These are phyloP conservation scores for Plasmodium adleri DNA, from an alignment of 169 alveolate species.

Conservation along the genomic window DNA sequence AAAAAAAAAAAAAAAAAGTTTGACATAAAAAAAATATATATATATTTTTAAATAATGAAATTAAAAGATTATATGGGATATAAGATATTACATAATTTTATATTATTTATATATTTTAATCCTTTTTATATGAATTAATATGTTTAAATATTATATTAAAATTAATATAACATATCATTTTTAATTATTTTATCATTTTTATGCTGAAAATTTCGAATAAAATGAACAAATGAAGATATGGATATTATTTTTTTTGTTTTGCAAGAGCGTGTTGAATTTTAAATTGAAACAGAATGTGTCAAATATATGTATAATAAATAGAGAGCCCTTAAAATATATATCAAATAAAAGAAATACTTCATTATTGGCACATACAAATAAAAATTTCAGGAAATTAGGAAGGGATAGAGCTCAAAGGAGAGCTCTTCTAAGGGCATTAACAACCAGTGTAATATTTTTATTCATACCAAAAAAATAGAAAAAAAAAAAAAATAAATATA, in stretches of 20 bases:
- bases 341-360: conserved; percentile 32
- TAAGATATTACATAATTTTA: neutral
- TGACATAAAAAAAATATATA: too few relatives aligned
- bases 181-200: conserved; percentile 3
- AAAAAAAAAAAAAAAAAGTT: too few relatives aligned
- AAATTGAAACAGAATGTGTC: conserved; percentile 28
- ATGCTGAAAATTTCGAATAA: conserved; percentile 3
- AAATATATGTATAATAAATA: conserved; percentile 21
- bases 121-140: neutral
- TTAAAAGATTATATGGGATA: neutral
- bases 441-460: conserved; percentile 76
- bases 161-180: neutral
- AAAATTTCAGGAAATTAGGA: conserved; percentile 78
- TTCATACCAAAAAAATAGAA: neutral
- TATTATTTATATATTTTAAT: too few relatives aligned
- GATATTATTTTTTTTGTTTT: conserved; percentile 39
- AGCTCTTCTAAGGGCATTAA: conserved; percentile 85
- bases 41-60: too few relatives aligned
- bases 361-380: conserved; percentile 62
- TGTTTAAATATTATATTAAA: neutral
- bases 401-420: conserved; percentile 82
- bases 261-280: conserved; percentile 39
- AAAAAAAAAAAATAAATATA: too few relatives aligned
- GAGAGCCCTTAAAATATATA: conserved; percentile 8
- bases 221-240: conserved; percentile 70